phyloP scores from a whole-genome alignment of 2,329 filamentous ascomycete genomes.

The Fusarium chaquense region DNA sequence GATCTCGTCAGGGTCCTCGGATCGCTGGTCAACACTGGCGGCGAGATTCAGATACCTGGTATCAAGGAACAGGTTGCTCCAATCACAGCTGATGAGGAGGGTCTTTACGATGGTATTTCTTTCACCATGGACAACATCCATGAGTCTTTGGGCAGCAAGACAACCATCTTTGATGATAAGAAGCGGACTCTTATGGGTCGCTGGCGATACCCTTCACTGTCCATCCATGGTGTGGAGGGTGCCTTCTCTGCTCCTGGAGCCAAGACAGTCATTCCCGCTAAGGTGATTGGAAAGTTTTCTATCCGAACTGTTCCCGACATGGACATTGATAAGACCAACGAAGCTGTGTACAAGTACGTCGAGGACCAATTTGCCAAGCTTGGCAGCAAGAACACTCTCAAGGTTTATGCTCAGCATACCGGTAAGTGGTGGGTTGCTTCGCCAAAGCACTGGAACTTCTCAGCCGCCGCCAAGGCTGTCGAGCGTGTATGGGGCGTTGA shows the following conservation, averaged over 20 bases:
- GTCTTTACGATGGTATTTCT: slow-evolving; percentile 88
- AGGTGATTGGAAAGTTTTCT: slow-evolving; percentile 98
- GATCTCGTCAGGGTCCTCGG: slow-evolving; percentile 87
- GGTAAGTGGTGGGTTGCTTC: slow-evolving; percentile 99
- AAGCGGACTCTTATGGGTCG: slow-evolving; percentile 94
- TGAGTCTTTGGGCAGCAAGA: slow-evolving; percentile 89
- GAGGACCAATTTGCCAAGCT: slow-evolving; percentile 88
- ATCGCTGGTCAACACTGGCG: slow-evolving; percentile 86
- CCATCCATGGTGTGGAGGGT: slow-evolving; percentile 93
- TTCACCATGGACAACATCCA: slow-evolving; percentile 98
- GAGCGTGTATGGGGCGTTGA: slow-evolving; percentile 93
- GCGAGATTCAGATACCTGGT: slow-evolving; percentile 94
- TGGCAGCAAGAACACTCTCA: slow-evolving; percentile 90
- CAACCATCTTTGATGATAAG: slow-evolving; percentile 88
- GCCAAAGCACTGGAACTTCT: slow-evolving; percentile 99
- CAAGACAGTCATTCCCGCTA: slow-evolving; percentile 98
- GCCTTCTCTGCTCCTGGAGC: slow-evolving; percentile 93
- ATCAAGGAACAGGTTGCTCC: slow-evolving; percentile 94
- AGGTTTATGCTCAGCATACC: slow-evolving; percentile 84
- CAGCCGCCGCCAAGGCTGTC: slow-evolving; percentile 93
- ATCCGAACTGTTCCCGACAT: slow-evolving; percentile 98
- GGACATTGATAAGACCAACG: slow-evolving; percentile 91
- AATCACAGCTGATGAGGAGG: slow-evolving; percentile 85
- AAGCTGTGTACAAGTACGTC: slow-evolving; percentile 84
- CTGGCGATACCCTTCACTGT: slow-evolving; percentile 95